A percentile compares a stretch with the other conserved stretches of the same genome.
Evolutionary conservation across 495 filamentous ascomycete genomes (phyloP).

Genomic region (Aspergillus coremiiformis): DNA sequence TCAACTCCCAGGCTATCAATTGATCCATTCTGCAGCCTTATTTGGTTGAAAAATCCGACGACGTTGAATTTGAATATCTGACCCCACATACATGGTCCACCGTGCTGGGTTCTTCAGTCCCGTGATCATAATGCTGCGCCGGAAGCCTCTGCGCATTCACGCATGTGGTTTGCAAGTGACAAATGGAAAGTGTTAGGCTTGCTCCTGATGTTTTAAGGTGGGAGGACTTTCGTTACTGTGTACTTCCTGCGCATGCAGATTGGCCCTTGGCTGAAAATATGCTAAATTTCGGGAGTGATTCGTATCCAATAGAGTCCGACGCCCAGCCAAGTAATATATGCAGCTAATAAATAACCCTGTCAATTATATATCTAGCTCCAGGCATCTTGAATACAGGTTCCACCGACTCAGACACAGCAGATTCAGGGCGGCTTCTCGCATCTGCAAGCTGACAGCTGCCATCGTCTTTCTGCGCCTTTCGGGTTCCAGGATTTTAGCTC

Average conservation of each 20-base stretch:
- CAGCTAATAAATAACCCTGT: constrained; percentile 26
- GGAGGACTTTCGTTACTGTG: constrained; percentile 19
- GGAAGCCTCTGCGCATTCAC: constrained; percentile 34
- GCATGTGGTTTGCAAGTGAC: constrained; percentile 28
- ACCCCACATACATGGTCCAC: constrained; percentile 38
- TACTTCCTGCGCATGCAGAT: constrained; percentile 21
- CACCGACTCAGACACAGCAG: constrained; percentile 18
- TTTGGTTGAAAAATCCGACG: constrained; percentile 5
- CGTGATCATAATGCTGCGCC: constrained; percentile 37
- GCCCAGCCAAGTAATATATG: constrained; percentile 25
- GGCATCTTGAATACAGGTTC: constrained; percentile 6
- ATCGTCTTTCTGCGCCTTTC: constrained; percentile 7
- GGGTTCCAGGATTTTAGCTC: constrained; percentile 1
- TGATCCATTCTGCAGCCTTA: not conserved
- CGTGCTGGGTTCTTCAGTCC: constrained; percentile 33
- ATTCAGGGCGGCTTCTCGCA: constrained; percentile 25
- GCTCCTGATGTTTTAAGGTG: constrained; percentile 25
- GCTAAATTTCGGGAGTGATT: constrained; percentile 22
- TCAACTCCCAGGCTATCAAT: not conserved
- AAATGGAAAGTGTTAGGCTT: constrained; percentile 28
- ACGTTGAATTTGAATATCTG: constrained; percentile 43
- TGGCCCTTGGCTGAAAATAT: constrained; percentile 23
- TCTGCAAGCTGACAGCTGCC: constrained; percentile 23
- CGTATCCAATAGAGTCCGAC: constrained; percentile 26
- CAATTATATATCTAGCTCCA: constrained; percentile 8